Conservation (phyloP, 495 filamentous ascomycete species). For the Lasiosphaeris hirsuta region DNA sequence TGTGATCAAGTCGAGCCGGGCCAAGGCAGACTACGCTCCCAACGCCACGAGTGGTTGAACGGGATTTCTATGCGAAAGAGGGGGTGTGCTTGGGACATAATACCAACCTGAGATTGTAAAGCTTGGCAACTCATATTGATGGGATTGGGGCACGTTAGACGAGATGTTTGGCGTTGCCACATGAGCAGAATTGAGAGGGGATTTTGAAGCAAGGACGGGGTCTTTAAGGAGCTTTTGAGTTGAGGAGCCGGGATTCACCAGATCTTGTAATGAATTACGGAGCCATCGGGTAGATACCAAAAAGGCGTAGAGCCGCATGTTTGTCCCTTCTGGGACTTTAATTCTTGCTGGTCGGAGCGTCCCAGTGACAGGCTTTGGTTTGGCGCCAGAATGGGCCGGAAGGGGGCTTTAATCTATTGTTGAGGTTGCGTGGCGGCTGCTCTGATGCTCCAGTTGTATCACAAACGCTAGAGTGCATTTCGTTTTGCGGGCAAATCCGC, state of each 20-base stretch:
- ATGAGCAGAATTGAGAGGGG: constrained; percentile 8
- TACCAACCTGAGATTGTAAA: neutral
- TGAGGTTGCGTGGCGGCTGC: no score
- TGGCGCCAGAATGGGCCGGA: no score
- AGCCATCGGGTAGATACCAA: constrained; percentile 24
- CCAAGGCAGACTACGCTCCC: constrained; percentile 57
- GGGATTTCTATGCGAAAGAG: neutral
- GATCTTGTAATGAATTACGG: constrained; percentile 17
- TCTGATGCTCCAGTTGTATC: no score
- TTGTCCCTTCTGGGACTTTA: neutral
- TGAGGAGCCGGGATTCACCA: constrained; percentile 2
- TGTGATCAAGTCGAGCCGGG: constrained; percentile 76
- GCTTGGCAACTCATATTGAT: constrained; percentile 2
- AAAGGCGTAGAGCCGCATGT: constrained; percentile 11
- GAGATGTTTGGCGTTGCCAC: constrained; percentile 1
- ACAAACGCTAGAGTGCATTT: no score
- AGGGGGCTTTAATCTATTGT: no score
- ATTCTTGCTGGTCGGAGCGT: neutral
- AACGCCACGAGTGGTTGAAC: constrained; percentile 26
- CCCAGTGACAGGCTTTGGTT: no score
- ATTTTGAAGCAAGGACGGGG: constrained; percentile 7
- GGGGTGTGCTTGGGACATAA: neutral
- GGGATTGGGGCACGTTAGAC: neutral
- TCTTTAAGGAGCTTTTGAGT: neutral
- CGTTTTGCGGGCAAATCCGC: no score